phyloP scores from a whole-genome alignment of 176 grass and related monocot species.

The Oryza officinalis region DNA sequence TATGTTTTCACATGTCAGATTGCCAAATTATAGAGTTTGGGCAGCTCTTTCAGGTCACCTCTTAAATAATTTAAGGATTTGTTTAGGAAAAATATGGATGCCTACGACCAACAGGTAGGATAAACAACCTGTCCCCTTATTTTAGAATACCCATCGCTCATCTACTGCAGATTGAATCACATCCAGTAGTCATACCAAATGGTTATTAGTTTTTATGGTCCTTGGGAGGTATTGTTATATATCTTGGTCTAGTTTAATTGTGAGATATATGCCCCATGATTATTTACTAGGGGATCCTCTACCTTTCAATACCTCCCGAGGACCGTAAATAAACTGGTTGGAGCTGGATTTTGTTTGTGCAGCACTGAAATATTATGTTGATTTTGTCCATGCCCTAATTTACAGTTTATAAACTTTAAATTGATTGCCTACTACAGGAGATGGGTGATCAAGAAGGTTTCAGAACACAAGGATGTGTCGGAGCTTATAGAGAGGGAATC shows the following conservation, averaged over 20 bases:
- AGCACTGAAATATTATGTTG: background rate
- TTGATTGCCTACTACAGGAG: conserved; percentile 57
- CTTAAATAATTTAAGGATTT: background rate
- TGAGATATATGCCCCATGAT: background rate
- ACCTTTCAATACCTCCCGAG: background rate
- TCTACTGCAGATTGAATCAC: background rate
- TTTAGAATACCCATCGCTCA: conserved; percentile 2
- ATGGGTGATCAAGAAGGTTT: conserved; percentile 81
- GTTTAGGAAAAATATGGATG: background rate
- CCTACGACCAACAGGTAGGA: background rate
- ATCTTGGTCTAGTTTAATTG: too few species aligned
- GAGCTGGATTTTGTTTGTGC: conserved; percentile 2
- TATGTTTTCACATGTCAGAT: background rate
- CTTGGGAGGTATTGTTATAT: background rate
- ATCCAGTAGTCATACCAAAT: background rate
- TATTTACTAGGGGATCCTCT: background rate
- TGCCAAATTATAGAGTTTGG: background rate
- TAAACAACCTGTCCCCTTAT: background rate
- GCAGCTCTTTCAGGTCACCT: background rate
- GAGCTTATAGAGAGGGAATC: conserved; percentile 70
- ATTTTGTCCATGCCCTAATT: background rate
- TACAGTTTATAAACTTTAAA: conserved; percentile 5
- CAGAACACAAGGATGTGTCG: conserved; percentile 43
- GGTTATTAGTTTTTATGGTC: background rate
- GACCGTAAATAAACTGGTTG: background rate